phyloP scores from a whole-genome alignment of 1,284 basidiomycete genomes.

The Cryptococcus sp. region DNA sequence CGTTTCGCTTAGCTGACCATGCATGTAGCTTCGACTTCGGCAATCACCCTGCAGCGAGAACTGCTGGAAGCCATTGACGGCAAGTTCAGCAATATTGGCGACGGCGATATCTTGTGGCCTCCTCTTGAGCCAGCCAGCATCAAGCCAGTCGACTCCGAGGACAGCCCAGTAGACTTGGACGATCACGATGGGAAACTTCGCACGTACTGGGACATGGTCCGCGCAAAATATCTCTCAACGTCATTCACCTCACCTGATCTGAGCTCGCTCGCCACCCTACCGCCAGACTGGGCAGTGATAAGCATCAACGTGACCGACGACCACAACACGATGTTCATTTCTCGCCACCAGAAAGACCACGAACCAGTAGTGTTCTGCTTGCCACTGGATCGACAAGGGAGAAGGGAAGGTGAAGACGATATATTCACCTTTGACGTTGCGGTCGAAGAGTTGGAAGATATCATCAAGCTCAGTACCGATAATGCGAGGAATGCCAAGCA shows the following conservation, averaged over 20 bases:
- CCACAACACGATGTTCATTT: conserved; percentile 77
- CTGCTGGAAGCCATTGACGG: conserved; percentile 52
- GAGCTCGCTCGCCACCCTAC: conserved; percentile 59
- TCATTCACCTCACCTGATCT: conserved; percentile 49
- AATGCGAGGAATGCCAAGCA: conserved; percentile 72
- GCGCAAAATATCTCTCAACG: conserved; percentile 57
- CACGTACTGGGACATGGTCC: conserved; percentile 66
- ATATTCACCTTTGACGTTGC: conserved; percentile 76
- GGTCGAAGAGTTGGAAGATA: conserved; percentile 70
- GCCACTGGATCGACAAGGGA: conserved; percentile 74
- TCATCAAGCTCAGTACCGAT: conserved; percentile 75
- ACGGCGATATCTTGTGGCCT: conserved; percentile 72
- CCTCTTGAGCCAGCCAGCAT: conserved; percentile 46
- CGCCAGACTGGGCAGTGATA: conserved; percentile 79
- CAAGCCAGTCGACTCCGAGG: neutral
- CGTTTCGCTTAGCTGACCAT: conserved; percentile 56
- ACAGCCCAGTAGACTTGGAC: conserved; percentile 38
- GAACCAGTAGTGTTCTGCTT: conserved; percentile 81
- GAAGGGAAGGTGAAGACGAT: conserved; percentile 71
- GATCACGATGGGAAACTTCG: conserved; percentile 54
- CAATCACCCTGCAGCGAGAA: conserved; percentile 77
- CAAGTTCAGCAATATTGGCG: conserved; percentile 57
- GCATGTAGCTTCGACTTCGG: conserved; percentile 57
- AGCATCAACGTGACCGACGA: conserved; percentile 82
- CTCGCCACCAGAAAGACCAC: conserved; percentile 68